Evolutionary conservation across 352 stramenopile genomes (phyloP).

Genomic region (Thraustotheca clavata): DNA sequence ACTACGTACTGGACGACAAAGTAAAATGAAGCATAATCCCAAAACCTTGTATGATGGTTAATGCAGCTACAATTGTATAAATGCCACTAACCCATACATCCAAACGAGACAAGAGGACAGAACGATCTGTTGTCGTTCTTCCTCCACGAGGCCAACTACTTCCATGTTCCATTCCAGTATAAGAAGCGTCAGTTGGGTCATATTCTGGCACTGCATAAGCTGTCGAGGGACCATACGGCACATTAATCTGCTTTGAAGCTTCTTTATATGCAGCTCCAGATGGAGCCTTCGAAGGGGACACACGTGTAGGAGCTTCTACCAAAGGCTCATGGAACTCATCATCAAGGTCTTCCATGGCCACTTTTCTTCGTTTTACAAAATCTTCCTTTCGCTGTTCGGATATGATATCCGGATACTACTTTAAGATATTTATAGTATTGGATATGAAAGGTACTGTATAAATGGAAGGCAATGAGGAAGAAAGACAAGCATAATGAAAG

Average conservation of each 20-base stretch:
- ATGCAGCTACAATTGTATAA: constrained; percentile 72
- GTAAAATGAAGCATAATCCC: constrained; percentile 74
- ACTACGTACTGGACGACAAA: constrained; percentile 36
- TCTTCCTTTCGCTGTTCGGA: constrained; percentile 3
- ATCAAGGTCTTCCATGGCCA: constrained; percentile 62
- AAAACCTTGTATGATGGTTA: constrained; percentile 79
- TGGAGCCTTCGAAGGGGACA: constrained; percentile 16
- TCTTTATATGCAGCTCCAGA: constrained; percentile 34
- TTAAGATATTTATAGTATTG: too few relatives aligned
- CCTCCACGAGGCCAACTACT: constrained; percentile 38
- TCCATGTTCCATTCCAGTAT: constrained; percentile 27
- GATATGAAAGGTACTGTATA: too few relatives aligned
- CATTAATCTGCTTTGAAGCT: constrained; percentile 16
- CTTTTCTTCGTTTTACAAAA: constrained; percentile 10
- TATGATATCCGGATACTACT: neutral
- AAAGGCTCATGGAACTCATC: constrained; percentile 73
- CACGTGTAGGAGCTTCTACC: constrained; percentile 24
- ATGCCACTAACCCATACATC: constrained; percentile 79
- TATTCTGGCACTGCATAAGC: constrained; percentile 77
- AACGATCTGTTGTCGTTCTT: constrained; percentile 33
- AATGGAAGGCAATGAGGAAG: too few relatives aligned
- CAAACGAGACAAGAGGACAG: constrained; percentile 36
- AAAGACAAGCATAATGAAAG: too few relatives aligned
- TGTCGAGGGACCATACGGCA: constrained; percentile 60
- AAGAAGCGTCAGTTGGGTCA: constrained; percentile 49